Evolutionary conservation across 805 yeast genomes (phyloP), one percentile per base, ranked within the genome.

Genomic region (Cyberlindnera misumaiensis): DNA sequence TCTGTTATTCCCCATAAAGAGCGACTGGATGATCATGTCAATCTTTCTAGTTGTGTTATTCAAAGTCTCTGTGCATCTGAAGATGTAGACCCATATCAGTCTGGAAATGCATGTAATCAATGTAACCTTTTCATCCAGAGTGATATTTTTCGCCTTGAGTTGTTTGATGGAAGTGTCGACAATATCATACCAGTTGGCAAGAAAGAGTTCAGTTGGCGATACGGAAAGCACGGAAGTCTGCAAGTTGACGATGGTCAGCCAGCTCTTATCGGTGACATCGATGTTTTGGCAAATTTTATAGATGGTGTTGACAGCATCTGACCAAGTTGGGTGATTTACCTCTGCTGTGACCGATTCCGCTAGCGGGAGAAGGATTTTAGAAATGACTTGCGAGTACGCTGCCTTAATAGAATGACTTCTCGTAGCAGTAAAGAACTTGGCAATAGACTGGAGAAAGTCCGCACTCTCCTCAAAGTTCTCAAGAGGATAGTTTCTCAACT

Each of bases 321-420:
- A 79, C 99, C 98, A 93, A 1, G 83, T 77, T 3, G 98, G 98
- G 57, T 90, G 95, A 53, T 93, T 90, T 1, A 87, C 89, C 56
- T 93, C 99, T 0, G 96, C 97, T 0, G 96, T 86, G 25, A 89
- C 68, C 1, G 78, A 69, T 8, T 86, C 90, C 0, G 97, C 94
- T 17, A 93, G 59, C 0, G 97, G 94, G 30, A 87, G 63, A 3
- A 93, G 62, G 18, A 93, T 70, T 38, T 76, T 80, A 40, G 82
- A 72, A 29, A 89, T 67, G 1, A 87, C 95, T 46, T 87, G 95
- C 34, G 93, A 83, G 55, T 90, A 94, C 2, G 95, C 89, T 41
- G 74, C 67, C 26, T 78, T 68, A 2, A 90, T 68, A 3, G 78
- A 70, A 36, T 77, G 77, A 45, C 81, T 83, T 28, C 71, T 76